These are phyloP conservation scores for Microdochium nivale DNA, from an alignment of 2,329 filamentous ascomycete species.

Conservation along the genomic window DNA sequence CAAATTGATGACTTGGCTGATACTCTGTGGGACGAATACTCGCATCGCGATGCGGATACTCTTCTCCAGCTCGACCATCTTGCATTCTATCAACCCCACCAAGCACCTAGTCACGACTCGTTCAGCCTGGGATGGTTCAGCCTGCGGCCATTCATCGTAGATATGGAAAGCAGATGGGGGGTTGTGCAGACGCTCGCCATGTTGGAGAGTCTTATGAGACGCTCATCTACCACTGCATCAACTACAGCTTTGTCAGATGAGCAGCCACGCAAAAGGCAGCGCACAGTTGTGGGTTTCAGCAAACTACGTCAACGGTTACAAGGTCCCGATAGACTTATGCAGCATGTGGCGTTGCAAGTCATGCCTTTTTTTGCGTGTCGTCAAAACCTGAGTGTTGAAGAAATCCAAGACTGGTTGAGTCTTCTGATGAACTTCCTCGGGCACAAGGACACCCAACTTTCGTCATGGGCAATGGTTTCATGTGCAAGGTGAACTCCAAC, in stretches of 20 bases:
- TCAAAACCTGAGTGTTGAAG: slow-evolving; percentile 36
- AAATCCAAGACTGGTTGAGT: slow-evolving; percentile 46
- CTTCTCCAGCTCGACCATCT: slow-evolving; percentile 74
- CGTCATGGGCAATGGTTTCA: slow-evolving; percentile 80
- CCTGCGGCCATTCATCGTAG: slow-evolving; percentile 41
- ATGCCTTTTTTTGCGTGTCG: slow-evolving; percentile 47
- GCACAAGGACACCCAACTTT: slow-evolving; percentile 59
- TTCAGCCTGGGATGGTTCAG: slow-evolving; percentile 43
- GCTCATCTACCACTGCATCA: slow-evolving; percentile 12
- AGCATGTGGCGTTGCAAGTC: slow-evolving; percentile 46
- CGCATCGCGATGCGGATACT: slow-evolving; percentile 58
- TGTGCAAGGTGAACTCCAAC: slow-evolving; percentile 57
- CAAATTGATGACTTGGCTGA: slow-evolving; percentile 60
- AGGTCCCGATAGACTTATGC: slow-evolving; percentile 32
- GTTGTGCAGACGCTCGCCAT: slow-evolving; percentile 49
- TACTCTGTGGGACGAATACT: slow-evolving; percentile 70
- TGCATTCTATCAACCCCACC: slow-evolving; percentile 39
- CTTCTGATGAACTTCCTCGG: slow-evolving; percentile 50
- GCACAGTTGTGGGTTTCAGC: slow-evolving; percentile 30
- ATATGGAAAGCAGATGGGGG: slow-evolving; percentile 52
- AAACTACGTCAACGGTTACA: slow-evolving; percentile 40
- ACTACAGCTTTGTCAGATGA: slow-evolving; percentile 20
- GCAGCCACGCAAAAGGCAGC: slow-evolving; percentile 44
- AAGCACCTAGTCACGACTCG: slow-evolving; percentile 27
- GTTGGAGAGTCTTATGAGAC: slow-evolving; percentile 40